Evolutionary conservation across 805 yeast species (phyloP).

Genomic region (Wickerhamiella galacta): DNA sequence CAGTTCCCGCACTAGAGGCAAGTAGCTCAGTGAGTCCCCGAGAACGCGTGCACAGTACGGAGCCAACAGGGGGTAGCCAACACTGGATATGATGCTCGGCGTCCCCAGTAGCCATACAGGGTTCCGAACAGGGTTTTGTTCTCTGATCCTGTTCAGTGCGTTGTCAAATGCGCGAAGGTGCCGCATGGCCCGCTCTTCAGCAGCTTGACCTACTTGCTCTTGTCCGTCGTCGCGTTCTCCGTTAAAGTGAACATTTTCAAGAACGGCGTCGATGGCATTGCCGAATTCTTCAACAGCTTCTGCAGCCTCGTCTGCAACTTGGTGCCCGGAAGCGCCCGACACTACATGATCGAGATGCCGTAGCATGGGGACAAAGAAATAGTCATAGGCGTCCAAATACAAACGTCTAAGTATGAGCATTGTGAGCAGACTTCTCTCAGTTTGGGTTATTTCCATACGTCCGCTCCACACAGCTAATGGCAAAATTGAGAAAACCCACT

Average conservation of each 20-base stretch:
- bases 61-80: neutral
- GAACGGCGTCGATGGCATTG: neutral
- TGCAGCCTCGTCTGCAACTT: neutral
- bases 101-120: slow-evolving; percentile 1
- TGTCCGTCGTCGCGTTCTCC: neutral
- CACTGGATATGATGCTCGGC: neutral
- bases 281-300: neutral
- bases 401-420: too few species aligned
- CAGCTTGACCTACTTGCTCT: neutral
- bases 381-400: neutral
- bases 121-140: neutral
- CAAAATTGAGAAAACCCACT: too few species aligned
- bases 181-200: neutral
- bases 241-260: neutral
- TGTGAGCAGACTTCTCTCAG: too few species aligned
- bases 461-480: too few species aligned
- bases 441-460: too few species aligned
- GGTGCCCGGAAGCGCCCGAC: neutral
- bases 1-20: neutral
- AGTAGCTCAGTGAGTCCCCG: neutral
- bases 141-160: neutral
- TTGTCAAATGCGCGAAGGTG: neutral
- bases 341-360: neutral
- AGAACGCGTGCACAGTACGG: neutral
- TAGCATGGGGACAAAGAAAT: neutral